These are phyloP conservation scores for Phytophthora agathidicida DNA, from an alignment of 352 stramenopile species.

Conservation along the genomic window DNA sequence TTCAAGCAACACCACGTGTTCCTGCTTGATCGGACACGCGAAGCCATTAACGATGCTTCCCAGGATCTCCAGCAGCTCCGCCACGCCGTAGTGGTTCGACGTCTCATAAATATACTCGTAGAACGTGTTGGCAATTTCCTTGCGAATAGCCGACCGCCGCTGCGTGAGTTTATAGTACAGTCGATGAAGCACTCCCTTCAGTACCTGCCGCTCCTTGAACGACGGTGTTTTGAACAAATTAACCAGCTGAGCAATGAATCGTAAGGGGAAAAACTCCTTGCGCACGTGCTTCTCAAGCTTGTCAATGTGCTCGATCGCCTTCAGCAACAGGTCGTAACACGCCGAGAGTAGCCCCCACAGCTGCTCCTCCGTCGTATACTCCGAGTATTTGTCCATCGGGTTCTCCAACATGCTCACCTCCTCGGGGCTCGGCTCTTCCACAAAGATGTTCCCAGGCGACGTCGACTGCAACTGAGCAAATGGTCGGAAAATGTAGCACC, in stretches of 20 bases:
- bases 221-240: slow-evolving; percentile 89
- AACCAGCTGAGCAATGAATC: slow-evolving; percentile 83
- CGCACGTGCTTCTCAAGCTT: slow-evolving; percentile 88
- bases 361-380: slow-evolving; percentile 86
- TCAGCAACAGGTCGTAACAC: slow-evolving; percentile 84
- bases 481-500: slow-evolving; percentile 84
- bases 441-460: slow-evolving; percentile 80
- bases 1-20: slow-evolving; percentile 87
- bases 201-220: slow-evolving; percentile 85
- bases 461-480: slow-evolving; percentile 58
- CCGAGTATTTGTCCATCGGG: slow-evolving; percentile 84
- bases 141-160: slow-evolving; percentile 85
- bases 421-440: slow-evolving; percentile 78
- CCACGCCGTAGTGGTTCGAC: slow-evolving; percentile 88
- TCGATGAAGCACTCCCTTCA: slow-evolving; percentile 87
- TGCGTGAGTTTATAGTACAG: slow-evolving; percentile 92
- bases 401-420: slow-evolving; percentile 64
- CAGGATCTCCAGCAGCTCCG: slow-evolving; percentile 87
- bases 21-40: slow-evolving; percentile 88
- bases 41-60: slow-evolving; percentile 92
- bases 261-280: slow-evolving; percentile 86
- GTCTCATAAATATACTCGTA: slow-evolving; percentile 95
- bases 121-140: slow-evolving; percentile 88
- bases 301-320: slow-evolving; percentile 89
- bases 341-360: slow-evolving; percentile 80